Evolutionary conservation across 2,329 filamentous ascomycete species (phyloP).

Genomic region (Ophiocordyceps unilateralis): DNA sequence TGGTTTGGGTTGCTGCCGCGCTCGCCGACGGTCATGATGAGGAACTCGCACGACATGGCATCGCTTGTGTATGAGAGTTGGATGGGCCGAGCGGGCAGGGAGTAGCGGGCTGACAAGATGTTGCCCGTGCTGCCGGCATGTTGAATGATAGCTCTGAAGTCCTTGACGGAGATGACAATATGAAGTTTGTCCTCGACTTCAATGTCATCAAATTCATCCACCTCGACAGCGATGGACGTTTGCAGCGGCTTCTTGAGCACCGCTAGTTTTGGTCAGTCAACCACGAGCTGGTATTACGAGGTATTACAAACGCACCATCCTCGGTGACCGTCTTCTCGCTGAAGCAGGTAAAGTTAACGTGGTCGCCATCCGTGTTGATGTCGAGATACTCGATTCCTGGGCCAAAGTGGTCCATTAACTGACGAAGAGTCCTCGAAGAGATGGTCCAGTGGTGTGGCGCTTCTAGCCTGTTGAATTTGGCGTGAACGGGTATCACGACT

Average conservation of each 20-base stretch:
- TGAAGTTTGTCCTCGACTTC: constrained; percentile 58
- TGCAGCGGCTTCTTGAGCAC: constrained; percentile 66
- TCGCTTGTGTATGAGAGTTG: constrained; percentile 54
- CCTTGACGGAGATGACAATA: constrained; percentile 67
- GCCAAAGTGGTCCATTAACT: constrained; percentile 67
- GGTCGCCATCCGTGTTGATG: constrained; percentile 55
- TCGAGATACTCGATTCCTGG: constrained; percentile 68
- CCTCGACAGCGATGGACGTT: constrained; percentile 62
- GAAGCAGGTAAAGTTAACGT: constrained; percentile 65
- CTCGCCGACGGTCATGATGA: constrained; percentile 68
- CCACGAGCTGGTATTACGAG: not conserved
- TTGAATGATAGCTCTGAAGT: constrained; percentile 62
- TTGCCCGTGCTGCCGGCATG: constrained; percentile 55
- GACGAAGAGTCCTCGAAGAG: constrained; percentile 50
- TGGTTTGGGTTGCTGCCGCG: constrained; percentile 29
- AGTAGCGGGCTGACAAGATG: constrained; percentile 52
- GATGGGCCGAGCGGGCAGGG: constrained; percentile 51
- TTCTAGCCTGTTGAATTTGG: constrained; percentile 51
- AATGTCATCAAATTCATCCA: constrained; percentile 61
- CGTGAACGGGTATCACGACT: constrained; percentile 54
- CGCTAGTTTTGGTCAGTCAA: constrained; percentile 29
- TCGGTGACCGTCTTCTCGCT: constrained; percentile 62
- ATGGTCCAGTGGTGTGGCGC: constrained; percentile 58
- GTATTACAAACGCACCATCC: constrained; percentile 18
- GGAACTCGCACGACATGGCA: constrained; percentile 57